Conservation (phyloP, 192 early-diverging fungal species). For the Jimgerdemannia flammicorona region DNA sequence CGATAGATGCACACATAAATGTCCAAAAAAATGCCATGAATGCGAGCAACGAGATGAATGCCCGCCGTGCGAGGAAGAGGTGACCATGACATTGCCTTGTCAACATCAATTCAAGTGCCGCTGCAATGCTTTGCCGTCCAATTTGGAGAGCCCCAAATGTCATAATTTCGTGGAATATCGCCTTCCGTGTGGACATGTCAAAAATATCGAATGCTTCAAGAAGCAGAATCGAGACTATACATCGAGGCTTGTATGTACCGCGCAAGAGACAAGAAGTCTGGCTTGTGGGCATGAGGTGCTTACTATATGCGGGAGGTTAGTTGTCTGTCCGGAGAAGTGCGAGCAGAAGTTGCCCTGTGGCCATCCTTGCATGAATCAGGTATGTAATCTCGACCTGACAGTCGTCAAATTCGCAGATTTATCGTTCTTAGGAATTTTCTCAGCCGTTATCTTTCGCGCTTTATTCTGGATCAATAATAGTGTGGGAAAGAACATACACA, state of each 20-base stretch:
- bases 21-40: conserved; percentile 14
- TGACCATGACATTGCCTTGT: background rate
- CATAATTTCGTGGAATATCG: background rate
- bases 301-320: background rate
- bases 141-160: background rate
- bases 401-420: background rate
- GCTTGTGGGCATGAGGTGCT: background rate
- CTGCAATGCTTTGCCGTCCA: background rate
- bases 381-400: background rate
- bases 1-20: conserved; percentile 9
- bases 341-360: conserved; percentile 6
- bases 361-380: conserved; percentile 7
- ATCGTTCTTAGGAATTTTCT: background rate
- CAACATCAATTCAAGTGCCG: background rate
- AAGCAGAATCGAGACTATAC: background rate
- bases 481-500: conserved; percentile 23
- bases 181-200: conserved; percentile 18
- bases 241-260: background rate
- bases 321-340: background rate
- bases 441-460: background rate
- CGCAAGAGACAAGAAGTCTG: background rate
- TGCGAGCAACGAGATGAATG: conserved; percentile 9
- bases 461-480: background rate
- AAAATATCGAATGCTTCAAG: conserved; percentile 1
- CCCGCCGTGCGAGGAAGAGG: conserved; percentile 12